Evolutionary conservation across 1,284 basidiomycete genomes (phyloP), one percentile per base, ranked within the genome.

Genomic region (Puccinia novopanici): DNA sequence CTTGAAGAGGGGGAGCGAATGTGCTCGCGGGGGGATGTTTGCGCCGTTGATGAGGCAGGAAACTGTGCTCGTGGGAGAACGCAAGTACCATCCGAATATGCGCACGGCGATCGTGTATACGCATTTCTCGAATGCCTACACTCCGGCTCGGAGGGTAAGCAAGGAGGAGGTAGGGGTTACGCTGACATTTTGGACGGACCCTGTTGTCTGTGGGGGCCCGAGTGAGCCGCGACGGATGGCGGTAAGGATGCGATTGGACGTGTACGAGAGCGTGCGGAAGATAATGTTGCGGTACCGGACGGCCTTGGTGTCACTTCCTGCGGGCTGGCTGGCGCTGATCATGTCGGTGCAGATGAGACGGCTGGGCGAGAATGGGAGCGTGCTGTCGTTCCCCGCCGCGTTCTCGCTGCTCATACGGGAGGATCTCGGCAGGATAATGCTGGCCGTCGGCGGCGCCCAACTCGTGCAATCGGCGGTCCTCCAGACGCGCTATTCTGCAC

Each of bases 241-340:
- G 0, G 82, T 94, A 1, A 82, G 84, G 0, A 83, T 95, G 17
- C 84, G 86, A 9, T 84, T 94, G 4, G 91, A 93, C 84, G 90
- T 90, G 89, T 87, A 87, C 84, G 87, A 89, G n/a, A 91, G 90
- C 1, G 81, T 92, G 10, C 92, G 92, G 5, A 88, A 92, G 70
- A 89, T 89, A 85, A 89, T 90, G 2, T 87, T 90, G 15, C 88
- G 94, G n/a, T 93, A 93, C 85, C 89, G 91, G 72, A 90, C 89
- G 45, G 90, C 90, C 0, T 84, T 91, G 0, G 85, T 91, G 0
- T 89, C 89, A 37, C 95, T 93, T 92, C 87, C 89, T 0, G 85
- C 91, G 0, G 93, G 90, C 0, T 87, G 92, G 77, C 88, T 90
- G 0, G 87, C 89, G 0, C 82, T 91, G 10, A 82, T 91, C 0